Percentiles rank a stretch among this genome's conserved stretches.
Evolutionary conservation across 2,329 filamentous ascomycete genomes (phyloP).

Genomic region (Exophiala dermatitidis): DNA sequence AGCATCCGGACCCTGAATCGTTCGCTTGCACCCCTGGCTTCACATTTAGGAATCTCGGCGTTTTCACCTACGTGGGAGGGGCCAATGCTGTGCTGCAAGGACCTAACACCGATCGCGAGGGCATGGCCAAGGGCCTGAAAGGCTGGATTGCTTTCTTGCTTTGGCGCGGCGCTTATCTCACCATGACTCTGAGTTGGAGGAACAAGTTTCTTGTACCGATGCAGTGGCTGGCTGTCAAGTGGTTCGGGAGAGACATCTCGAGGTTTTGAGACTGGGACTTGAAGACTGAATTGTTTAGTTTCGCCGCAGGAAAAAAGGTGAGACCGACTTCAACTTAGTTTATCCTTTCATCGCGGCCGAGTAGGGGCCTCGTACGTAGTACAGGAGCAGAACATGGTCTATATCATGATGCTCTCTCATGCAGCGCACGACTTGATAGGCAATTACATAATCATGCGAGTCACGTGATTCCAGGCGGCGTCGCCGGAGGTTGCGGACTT

Average conservation of each 20-base stretch:
- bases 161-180: slow-evolving; percentile 41
- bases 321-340: too few species aligned
- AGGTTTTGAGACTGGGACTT: slow-evolving; percentile 30
- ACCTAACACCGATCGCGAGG: slow-evolving; percentile 28
- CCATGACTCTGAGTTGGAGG: slow-evolving; percentile 43
- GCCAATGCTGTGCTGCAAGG: slow-evolving; percentile 52
- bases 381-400: too few species aligned
- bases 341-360: too few species aligned
- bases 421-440: too few species aligned
- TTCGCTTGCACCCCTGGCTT: slow-evolving; percentile 35
- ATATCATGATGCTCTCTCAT: too few species aligned
- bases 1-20: slow-evolving; percentile 27
- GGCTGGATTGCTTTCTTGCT: slow-evolving; percentile 38
- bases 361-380: too few species aligned
- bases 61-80: slow-evolving; percentile 54
- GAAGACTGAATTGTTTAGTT: too few species aligned
- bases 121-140: slow-evolving; percentile 34
- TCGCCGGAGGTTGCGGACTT: too few species aligned
- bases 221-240: slow-evolving; percentile 38
- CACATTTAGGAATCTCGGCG: slow-evolving; percentile 51
- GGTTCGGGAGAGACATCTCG: slow-evolving; percentile 41
- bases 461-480: too few species aligned
- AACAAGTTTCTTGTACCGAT: slow-evolving; percentile 38
- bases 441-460: too few species aligned
- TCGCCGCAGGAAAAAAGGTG: too few species aligned